Base-by-base conservation (phyloP, 305 asterid genomes). In the Solanum hybrid region DNA sequence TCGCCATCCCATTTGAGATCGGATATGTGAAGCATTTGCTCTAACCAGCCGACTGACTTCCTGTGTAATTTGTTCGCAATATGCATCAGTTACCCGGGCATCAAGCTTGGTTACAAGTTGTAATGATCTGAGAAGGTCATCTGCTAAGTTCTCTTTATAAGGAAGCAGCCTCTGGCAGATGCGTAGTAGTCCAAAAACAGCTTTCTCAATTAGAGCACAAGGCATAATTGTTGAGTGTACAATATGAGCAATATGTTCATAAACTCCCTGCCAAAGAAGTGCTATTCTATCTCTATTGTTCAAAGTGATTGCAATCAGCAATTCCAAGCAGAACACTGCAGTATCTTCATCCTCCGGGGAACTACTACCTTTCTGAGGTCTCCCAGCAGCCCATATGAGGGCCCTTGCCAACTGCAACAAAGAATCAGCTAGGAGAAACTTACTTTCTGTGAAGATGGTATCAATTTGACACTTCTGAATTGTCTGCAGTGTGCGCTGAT, bases 321-420 rank as follows among this genome's bases (percentile, higher is more conserved):
- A 92, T 91, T 96, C 99, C 94, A 97, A 93, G 94, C 99, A 97
- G 93, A 97, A 97, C 75, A 96, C 99, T 4, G 99, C 99, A 2
- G 99, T 97, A 90, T 97, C 99, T 92, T 97, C 99, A 89, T 95
- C 99, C 93, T 97, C 99, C 0, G 98, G 99, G 32, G 99, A 95
- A 72, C 95, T 92, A 91, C 93, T 93, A 37, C 99, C 98, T 94
- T 96, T 97, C 90, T 96, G 96, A 14, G 99, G 98, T 76, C 98
- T 91, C 69, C 99, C 99, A 36, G 98, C 98, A 82, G 99, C 99
- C 98, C 98, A 97, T 92, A 96, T 96, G 88, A 97, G 97, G 7
- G 99, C 99, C 85, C 98, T 95, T 71, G 99, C 99, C 66, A 97
- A 97, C 94, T 97, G 99, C 88, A 95, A 94, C 72, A 97, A 89